These are phyloP conservation scores for Apiospora sp. DNA, from an alignment of 2,329 filamentous ascomycete genomes.

Conservation along the genomic window DNA sequence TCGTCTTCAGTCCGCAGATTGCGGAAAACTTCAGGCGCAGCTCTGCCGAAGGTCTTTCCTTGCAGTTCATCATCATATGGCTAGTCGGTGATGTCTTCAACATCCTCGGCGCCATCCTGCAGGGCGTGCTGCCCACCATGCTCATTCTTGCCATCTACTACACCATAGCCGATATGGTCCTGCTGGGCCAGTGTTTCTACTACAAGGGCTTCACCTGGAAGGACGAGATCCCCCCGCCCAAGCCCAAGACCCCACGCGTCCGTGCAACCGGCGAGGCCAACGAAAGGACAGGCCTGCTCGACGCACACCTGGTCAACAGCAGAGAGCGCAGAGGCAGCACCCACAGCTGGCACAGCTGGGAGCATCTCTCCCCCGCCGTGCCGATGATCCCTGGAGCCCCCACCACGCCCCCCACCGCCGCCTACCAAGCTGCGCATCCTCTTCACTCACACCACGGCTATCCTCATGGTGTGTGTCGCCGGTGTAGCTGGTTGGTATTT, in stretches of 20 bases:
- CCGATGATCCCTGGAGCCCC: slow-evolving; percentile 69
- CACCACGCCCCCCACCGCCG: slow-evolving; percentile 50
- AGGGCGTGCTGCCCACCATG: slow-evolving; percentile 93
- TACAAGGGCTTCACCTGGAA: slow-evolving; percentile 83
- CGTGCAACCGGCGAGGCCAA: slow-evolving; percentile 47
- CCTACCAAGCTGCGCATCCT: slow-evolving; percentile 64
- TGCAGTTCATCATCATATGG: slow-evolving; percentile 95
- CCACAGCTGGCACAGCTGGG: slow-evolving; percentile 61
- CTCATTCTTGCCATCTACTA: slow-evolving; percentile 95
- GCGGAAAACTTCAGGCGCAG: slow-evolving; percentile 89
- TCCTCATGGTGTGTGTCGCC: slow-evolving; percentile 83
- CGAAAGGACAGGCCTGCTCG: slow-evolving; percentile 62
- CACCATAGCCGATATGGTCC: slow-evolving; percentile 87
- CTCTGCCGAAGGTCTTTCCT: slow-evolving; percentile 86
- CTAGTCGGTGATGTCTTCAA: slow-evolving; percentile 95
- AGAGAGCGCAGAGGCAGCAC: slow-evolving; percentile 59
- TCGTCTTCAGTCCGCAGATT: slow-evolving; percentile 97
- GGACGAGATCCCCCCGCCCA: slow-evolving; percentile 57
- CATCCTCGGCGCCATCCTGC: slow-evolving; percentile 88
- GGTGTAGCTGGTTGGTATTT: slow-evolving; percentile 89
- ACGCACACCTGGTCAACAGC: slow-evolving; percentile 49
- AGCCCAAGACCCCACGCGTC: slow-evolving; percentile 48
- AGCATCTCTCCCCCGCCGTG: slow-evolving; percentile 78
- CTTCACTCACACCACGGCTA: slow-evolving; percentile 76
- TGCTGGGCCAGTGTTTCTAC: slow-evolving; percentile 92